Base-by-base conservation (phyloP, 306 rosid genomes). In the Cajanus cajan region DNA sequence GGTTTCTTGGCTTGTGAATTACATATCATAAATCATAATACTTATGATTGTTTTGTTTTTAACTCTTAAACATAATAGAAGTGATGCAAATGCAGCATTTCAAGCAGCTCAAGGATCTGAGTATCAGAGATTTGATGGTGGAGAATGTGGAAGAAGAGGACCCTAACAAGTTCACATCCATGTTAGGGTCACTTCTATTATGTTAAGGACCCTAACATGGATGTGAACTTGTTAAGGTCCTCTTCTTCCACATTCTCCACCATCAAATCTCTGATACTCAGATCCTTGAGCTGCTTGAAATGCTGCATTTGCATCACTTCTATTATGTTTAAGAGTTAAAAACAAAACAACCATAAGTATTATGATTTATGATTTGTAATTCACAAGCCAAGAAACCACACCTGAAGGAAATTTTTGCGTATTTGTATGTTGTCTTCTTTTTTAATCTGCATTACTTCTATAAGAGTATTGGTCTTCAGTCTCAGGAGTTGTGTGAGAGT, bases 401-500 rank as follows among this genome's bases (percentile, higher is more conserved):
- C 98, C 94, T 90, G 92, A 76, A 89, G 86, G 82, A 92, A 89
- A 80, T 92, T 95, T 47, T 87, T 85, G 71, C 87, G 84, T 44
- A 95, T 88, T 80, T 58, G 74, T 16, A 64, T 78, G 28, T 83
- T 88, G 75, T 91, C 98, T 64, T 85, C 85, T 24, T 80, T 86
- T 12, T 69, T 88, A 28, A 58, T 65, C 82, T 90, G 90, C 92
- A 88, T 91, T 52, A 85, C 85, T 81, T 95, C 91, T 18, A 83
- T 25, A 18, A 95, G 85, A 57, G 74, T 82, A 61, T 45, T 80
- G 45, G 94, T 90, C 84, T 92, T 95, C 66, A 95, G 82, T 74
- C 91, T 90, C 86, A 92, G 65, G 82, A 95, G 91, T 37, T 95
- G 98, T 65, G 98, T 90, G 68, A 95, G 92, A 16, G 94, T 88